Evolutionary conservation across 2,329 filamentous ascomycete genomes (phyloP).

Genomic region (Orbilia blumenaviensis): DNA sequence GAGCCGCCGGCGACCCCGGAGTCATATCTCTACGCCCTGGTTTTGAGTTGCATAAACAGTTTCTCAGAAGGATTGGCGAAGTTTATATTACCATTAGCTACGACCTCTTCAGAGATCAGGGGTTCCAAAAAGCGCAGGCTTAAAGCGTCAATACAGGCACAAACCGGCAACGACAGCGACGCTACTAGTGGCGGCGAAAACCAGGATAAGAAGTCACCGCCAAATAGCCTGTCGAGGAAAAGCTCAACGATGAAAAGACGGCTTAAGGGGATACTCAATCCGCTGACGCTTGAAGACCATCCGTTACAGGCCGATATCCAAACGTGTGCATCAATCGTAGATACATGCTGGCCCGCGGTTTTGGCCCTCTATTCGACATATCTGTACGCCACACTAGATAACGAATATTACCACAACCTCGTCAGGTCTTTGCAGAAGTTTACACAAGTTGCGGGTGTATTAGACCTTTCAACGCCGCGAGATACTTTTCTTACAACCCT

Average conservation of each 20-base stretch:
- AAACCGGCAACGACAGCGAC: constrained; percentile 42
- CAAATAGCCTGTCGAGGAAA: constrained; percentile 52
- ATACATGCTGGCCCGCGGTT: constrained; percentile 93
- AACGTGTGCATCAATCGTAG: constrained; percentile 81
- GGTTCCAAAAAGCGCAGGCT: constrained; percentile 64
- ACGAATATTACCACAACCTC: constrained; percentile 90
- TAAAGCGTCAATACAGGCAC: constrained; percentile 42
- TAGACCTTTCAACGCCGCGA: constrained; percentile 83
- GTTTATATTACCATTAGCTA: constrained; percentile 89
- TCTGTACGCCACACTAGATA: constrained; percentile 87
- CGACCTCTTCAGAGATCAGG: constrained; percentile 73
- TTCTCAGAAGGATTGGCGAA: constrained; percentile 92
- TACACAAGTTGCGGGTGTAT: constrained; percentile 88
- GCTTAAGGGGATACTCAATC: constrained; percentile 83
- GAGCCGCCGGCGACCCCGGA: constrained; percentile 85
- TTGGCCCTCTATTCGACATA: constrained; percentile 96
- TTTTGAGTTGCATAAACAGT: constrained; percentile 85
- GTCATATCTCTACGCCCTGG: constrained; percentile 90
- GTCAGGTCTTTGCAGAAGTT: constrained; percentile 95
- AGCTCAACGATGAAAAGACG: constrained; percentile 63
- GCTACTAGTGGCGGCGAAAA: constrained; percentile 52
- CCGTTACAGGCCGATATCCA: constrained; percentile 75
- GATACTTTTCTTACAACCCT: constrained; percentile 95
- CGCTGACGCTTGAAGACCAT: constrained; percentile 77
- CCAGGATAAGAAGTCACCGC: constrained; percentile 55